Base-by-base conservation (phyloP, 345 rosid genomes). In the Citrus medica region DNA sequence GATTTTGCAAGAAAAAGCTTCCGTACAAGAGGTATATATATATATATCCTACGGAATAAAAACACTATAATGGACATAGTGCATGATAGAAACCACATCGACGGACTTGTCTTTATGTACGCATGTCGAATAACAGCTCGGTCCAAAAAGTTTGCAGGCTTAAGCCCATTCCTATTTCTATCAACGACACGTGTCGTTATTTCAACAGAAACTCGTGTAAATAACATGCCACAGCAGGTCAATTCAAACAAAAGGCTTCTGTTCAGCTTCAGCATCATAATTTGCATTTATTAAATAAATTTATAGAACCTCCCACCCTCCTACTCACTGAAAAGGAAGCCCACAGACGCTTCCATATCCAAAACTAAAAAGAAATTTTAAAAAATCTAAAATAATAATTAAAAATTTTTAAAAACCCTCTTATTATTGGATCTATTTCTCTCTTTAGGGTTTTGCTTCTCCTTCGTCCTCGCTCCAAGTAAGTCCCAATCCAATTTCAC, bases 371-470 rank as follows among this genome's bases (percentile, higher is more conserved):
- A 56, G 6, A 21, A 33, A 33, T n/a, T n/a, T 13, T 12, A n/a
- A 13, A 5, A 21, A 32, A 48, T 21, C 22, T 25, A 19, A 17
- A 25, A 75, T 59, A 21, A 59, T 38, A 74, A 28, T 42, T 28
- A 61, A 66, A 13, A 0, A 2, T 30, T 30, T 30, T 30, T 30
- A 2, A 32, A 75, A 76, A 53, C 71, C 78, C 72, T 66, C 71
- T 33, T 32, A 3, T 46, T 21, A 30, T 51, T 53, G 71, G 78
- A 65, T 66, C 64, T 65, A 17, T 66, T 2, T 1, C 25, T 22
- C 40, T n/a, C 51, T 30, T 42, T 74, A 76, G 78, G 78, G 78
- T 76, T 76, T 76, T 76, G 72, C 64, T n/a, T 33, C 71, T 22
- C 30, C 71, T 76, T 13, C 64, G 64, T n/a, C 32, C 70, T 65